Conservation (phyloP, 1,139 yeast genomes). For the Geotrichum klebahnii region DNA sequence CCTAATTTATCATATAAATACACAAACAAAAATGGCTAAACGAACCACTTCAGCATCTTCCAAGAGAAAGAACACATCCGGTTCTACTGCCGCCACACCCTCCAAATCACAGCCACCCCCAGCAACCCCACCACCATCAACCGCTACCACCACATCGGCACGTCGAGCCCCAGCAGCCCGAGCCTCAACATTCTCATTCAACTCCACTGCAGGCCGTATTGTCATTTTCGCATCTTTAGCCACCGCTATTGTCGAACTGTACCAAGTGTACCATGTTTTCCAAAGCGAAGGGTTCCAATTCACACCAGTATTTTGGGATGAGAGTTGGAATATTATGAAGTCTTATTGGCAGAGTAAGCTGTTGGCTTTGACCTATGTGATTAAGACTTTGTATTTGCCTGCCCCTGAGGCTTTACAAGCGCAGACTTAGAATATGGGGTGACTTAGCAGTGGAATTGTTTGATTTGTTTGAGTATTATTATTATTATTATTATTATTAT, state of each 20-base stretch:
- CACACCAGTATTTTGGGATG: background rate
- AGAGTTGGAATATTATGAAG: constrained; percentile 1
- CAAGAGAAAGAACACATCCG: background rate
- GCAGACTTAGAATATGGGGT: no score
- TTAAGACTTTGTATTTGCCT: background rate
- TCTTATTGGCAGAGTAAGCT: constrained; percentile 8
- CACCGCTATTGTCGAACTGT: background rate
- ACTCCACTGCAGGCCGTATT: background rate
- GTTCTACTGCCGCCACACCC: background rate
- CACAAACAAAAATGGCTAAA: background rate
- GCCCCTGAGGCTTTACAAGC: no score
- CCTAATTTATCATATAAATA: no score
- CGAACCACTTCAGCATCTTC: background rate
- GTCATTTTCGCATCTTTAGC: background rate
- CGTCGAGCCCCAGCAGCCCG: background rate
- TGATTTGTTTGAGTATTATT: no score
- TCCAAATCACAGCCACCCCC: background rate
- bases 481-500: no score
- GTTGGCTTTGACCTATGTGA: background rate
- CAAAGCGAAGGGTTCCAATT: background rate
- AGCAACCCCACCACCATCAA: background rate
- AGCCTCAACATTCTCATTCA: background rate
- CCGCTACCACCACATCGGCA: background rate
- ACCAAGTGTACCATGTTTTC: background rate
- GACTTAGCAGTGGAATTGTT: no score